Conservation (phyloP, 2,329 filamentous ascomycete genomes). For the Neopestalotiopsis sp. region DNA sequence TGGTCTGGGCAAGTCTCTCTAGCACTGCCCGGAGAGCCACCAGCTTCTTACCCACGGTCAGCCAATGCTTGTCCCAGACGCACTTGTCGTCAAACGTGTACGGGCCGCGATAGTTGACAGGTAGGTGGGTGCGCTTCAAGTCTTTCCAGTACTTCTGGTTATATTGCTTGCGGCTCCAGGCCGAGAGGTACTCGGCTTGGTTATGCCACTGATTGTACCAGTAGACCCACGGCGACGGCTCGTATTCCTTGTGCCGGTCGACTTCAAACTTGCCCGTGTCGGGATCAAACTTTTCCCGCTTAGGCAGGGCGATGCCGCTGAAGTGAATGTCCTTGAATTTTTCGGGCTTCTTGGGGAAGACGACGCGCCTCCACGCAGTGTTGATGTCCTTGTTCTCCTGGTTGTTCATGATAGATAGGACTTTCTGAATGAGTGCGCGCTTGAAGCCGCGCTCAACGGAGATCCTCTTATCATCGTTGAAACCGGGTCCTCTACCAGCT, state of each 20-base stretch:
- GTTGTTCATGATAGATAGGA: conserved; percentile 44
- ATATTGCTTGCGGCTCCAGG: conserved; percentile 30
- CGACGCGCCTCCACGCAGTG: conserved; percentile 42
- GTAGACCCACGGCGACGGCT: conserved; percentile 38
- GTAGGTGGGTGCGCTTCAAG: conserved; percentile 31
- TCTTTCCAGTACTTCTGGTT: conserved; percentile 27
- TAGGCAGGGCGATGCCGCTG: conserved; percentile 26
- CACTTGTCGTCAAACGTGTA: conserved; percentile 32
- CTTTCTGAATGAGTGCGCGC: conserved; percentile 52
- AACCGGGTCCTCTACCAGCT: conserved; percentile 29
- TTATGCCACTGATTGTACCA: conserved; percentile 33
- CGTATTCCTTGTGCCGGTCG: conserved; percentile 25
- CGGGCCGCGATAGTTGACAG: conserved; percentile 37
- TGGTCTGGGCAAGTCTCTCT: conserved; percentile 22
- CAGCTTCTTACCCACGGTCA: conserved; percentile 35
- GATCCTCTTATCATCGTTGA: neutral
- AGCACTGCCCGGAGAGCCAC: conserved; percentile 31
- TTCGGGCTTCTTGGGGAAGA: conserved; percentile 38
- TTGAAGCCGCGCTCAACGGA: conserved; percentile 44
- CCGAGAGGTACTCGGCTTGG: conserved; percentile 30
- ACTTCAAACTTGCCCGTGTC: neutral
- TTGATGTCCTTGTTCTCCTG: conserved; percentile 43
- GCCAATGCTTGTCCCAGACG: conserved; percentile 36
- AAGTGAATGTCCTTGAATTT: conserved; percentile 32
- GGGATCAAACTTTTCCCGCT: neutral